phyloP scores from a whole-genome alignment of 371 early-diverging fungal genomes.

The Syncephalis fuscata region DNA sequence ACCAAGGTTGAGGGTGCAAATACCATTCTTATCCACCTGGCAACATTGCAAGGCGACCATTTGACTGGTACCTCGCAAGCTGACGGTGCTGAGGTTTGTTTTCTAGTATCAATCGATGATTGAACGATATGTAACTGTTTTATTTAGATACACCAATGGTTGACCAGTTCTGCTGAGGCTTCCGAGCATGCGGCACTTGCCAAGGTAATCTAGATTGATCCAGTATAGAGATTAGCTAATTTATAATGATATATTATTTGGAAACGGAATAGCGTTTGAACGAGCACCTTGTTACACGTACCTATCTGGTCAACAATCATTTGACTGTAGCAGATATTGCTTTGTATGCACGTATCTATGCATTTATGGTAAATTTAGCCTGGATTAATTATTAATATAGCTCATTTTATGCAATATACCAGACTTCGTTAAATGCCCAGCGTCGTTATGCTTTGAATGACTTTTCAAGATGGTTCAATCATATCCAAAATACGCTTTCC shows the following conservation, averaged over 20 bases:
- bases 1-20: too few species aligned
- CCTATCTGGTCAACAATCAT: constrained; percentile 44
- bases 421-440: background rate
- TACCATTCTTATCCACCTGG: too few species aligned
- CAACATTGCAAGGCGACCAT: too few species aligned
- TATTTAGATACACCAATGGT: constrained; percentile 5
- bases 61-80: too few species aligned
- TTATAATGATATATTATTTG: background rate
- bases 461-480: constrained; percentile 8
- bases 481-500: constrained; percentile 20
- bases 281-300: constrained; percentile 35
- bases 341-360: constrained; percentile 43
- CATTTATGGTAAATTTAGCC: constrained; percentile 26
- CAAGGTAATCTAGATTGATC: constrained; percentile 2
- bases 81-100: too few species aligned
- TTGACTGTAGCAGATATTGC: constrained; percentile 52
- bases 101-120: too few species aligned
- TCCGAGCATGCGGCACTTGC: background rate
- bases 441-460: constrained; percentile 2
- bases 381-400: too few species aligned
- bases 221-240: too few species aligned
- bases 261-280: constrained; percentile 25
- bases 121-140: too few species aligned
- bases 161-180: background rate
- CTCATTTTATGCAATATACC: too few species aligned